These are phyloP conservation scores for Kodamaea hsintzibuensis DNA, from an alignment of 805 yeast genomes.

Conservation along the genomic window DNA sequence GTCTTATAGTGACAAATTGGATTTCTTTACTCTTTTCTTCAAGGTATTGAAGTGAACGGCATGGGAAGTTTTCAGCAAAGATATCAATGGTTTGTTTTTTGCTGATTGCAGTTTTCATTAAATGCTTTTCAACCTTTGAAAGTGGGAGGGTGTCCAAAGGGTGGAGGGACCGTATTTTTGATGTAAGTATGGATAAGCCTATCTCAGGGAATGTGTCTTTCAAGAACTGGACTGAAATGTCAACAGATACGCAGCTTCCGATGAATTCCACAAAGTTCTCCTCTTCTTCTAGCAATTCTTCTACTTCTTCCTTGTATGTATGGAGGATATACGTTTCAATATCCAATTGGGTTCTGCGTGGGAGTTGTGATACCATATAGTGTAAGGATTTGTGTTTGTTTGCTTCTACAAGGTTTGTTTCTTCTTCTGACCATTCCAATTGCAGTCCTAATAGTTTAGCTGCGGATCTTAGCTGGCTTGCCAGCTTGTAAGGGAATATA, in stretches of 20 bases:
- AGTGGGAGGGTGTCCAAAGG: slow-evolving; percentile 13
- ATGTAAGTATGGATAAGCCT: slow-evolving; percentile 2
- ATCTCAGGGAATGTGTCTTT: slow-evolving; percentile 15
- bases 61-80: slow-evolving; percentile 17
- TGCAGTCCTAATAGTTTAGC: background rate
- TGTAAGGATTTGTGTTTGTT: slow-evolving; percentile 3
- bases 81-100: background rate
- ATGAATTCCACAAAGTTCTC: slow-evolving; percentile 7
- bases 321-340: slow-evolving; percentile 1
- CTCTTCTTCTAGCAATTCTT: slow-evolving; percentile 9
- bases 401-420: background rate
- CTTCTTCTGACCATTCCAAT: background rate
- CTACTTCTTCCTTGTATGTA: background rate
- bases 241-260: slow-evolving; percentile 14
- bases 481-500: background rate
- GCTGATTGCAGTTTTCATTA: background rate
- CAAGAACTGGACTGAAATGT: slow-evolving; percentile 19
- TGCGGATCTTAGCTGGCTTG: background rate
- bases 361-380: background rate
- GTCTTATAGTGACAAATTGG: slow-evolving; percentile 27
- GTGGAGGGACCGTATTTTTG: background rate
- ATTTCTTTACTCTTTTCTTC: slow-evolving; percentile 22
- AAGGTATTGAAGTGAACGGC: slow-evolving; percentile 24
- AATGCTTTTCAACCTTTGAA: slow-evolving; percentile 27
- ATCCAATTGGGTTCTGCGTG: background rate